phyloP scores from a whole-genome alignment of 441 rosid genomes.

The Erodium texanum region DNA sequence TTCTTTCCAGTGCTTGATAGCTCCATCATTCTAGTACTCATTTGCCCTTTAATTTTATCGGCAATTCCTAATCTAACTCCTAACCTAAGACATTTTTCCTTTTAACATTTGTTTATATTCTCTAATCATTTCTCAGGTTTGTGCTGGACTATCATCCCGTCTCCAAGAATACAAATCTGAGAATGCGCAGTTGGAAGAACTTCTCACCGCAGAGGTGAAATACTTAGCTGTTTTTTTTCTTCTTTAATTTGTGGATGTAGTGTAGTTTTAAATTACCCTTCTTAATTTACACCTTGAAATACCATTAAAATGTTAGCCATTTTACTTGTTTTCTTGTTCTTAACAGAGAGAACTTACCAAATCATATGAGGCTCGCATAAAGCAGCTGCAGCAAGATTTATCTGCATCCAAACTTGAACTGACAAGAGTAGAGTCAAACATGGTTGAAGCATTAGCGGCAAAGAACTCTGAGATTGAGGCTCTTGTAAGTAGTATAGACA shows the following conservation, averaged over 20 bases:
- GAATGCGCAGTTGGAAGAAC: conserved; percentile 98
- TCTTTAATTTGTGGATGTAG: conserved; percentile 11
- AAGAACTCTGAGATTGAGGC: conserved; percentile 89
- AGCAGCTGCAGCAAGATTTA: conserved; percentile 73
- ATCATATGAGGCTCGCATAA: conserved; percentile 78
- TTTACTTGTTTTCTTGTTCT: conserved; percentile 22
- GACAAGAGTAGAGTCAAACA: conserved; percentile 66
- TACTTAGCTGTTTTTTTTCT: conserved; percentile 15
- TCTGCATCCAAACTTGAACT: conserved; percentile 67
- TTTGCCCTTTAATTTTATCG: not conserved
- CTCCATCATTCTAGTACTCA: conserved; percentile 2
- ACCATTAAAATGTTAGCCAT: conserved; percentile 16
- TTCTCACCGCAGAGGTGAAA: conserved; percentile 84
- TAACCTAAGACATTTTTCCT: too few relatives aligned
- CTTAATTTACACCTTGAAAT: conserved; percentile 9
- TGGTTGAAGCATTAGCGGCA: conserved; percentile 81
- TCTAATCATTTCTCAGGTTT: conserved; percentile 43
- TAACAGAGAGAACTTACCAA: conserved; percentile 86
- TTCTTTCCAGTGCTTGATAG: not conserved
- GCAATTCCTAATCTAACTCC: too few relatives aligned
- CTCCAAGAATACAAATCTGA: conserved; percentile 96
- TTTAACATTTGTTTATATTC: conserved; percentile 13
- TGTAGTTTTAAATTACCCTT: conserved; percentile 8
- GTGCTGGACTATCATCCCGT: conserved; percentile 91
- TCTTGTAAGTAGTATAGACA: conserved; percentile 63